Evolutionary conservation across 2,329 filamentous ascomycete genomes (phyloP), one percentile per base, ranked within the genome.

Genomic region (Penicillium sp.): DNA sequence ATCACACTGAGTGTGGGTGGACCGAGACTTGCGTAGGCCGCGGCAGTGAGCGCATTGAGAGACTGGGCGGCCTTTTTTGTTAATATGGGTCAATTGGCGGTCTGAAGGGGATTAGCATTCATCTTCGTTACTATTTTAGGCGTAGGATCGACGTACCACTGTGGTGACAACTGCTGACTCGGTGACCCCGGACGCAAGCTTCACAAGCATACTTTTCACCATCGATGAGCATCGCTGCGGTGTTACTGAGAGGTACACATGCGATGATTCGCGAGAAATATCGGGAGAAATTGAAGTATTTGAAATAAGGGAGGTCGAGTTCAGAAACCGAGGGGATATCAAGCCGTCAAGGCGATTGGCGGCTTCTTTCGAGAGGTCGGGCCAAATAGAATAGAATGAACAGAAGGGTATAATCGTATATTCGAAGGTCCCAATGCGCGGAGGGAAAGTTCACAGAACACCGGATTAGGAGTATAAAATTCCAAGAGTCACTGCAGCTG

Each of bases 21-120:
- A 88, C 67, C 94, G 90, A 75, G 91, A 93, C 82, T 97, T 97
- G 79, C 94, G 92, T 81, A 96, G 88, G 64, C 89, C 85, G 74
- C 94, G 93, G 78, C 94, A 99, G 78, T 99, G 94, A 65, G 91
- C 85, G 78, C 94, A 99, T 86, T 99, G 94, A 67, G 94, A 96
- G 66, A 97, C 91, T 59, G 94, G 94, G 57, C 93, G 89, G 70
- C 93, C 93, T 80, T 97, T 97, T 76, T 96, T 96, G 76, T 95
- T 95, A 79, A 97, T 96, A 74, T 96, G 91, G 70, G 90, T 88
- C 62, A 97, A 84, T 62, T 90, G 90, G 64, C 93, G 90, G 75
- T 97, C 94, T 96, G 69, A 34, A 36, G 32, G 23, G 57, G 54
- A 36, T 53, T 54, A 63, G 55, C 56, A 62, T 47, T 13, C 30